phyloP scores from a whole-genome alignment of 345 rosid species.

The Melastoma malabathricum region DNA sequence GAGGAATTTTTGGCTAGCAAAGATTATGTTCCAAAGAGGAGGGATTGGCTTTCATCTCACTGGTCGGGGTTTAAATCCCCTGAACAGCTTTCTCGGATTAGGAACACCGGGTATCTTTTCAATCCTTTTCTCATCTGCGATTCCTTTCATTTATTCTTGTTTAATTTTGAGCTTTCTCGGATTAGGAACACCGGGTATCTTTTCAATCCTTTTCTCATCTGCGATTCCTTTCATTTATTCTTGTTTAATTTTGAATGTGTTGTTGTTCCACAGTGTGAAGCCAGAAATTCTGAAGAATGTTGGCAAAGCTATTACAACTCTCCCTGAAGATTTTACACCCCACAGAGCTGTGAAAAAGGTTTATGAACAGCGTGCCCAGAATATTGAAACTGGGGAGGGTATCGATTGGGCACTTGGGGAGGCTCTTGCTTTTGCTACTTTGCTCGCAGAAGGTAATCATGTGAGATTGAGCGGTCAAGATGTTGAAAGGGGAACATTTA shows the following conservation, averaged over 20 bases:
- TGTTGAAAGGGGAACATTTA: constrained; percentile 16
- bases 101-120: constrained; percentile 13
- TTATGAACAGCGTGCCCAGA: constrained; percentile 14
- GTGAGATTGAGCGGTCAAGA: constrained; percentile 16
- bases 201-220: not conserved
- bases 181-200: constrained; percentile 14
- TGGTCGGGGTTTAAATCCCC: constrained; percentile 19
- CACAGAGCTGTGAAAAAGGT: constrained; percentile 16
- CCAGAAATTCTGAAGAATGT: constrained; percentile 17
- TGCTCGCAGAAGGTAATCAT: constrained; percentile 13
- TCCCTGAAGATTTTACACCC: constrained; percentile 13
- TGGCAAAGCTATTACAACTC: constrained; percentile 14
- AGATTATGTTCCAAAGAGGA: constrained; percentile 15
- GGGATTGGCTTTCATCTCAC: constrained; percentile 18
- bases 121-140: not conserved
- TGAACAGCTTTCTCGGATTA: constrained; percentile 15
- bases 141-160: not conserved
- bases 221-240: not conserved
- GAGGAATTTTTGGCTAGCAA: constrained; percentile 12
- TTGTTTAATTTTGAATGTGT: not conserved
- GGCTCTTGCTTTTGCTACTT: constrained; percentile 17
- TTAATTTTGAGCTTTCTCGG: not conserved
- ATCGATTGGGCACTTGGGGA: constrained; percentile 16
- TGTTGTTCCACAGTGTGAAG: constrained; percentile 11
- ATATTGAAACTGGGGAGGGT: constrained; percentile 16